Percentiles rank a stretch among this genome's conserved stretches.
phyloP scores from a whole-genome alignment of 305 asterid species.

The Ajuga reptans region DNA sequence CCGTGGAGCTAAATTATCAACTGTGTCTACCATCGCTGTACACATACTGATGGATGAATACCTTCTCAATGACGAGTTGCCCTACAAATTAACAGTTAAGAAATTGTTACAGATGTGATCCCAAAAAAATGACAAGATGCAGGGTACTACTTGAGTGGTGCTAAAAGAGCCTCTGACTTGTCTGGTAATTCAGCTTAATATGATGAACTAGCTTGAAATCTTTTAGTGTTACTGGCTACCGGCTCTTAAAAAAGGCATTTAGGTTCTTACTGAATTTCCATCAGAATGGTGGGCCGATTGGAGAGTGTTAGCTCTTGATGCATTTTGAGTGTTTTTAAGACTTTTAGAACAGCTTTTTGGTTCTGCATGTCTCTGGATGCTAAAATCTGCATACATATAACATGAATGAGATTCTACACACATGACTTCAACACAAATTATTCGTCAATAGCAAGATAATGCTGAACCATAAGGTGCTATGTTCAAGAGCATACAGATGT shows the following conservation, averaged over 20 bases:
- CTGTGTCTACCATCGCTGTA: conserved; percentile 27
- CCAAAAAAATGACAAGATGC: conserved; percentile 3
- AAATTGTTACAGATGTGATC: conserved; percentile 15
- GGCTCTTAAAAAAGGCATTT: conserved; percentile 18
- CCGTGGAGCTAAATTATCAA: conserved; percentile 31
- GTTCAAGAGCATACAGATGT: conserved; percentile 12
- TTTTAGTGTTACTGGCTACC: conserved; percentile 2
- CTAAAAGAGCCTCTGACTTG: conserved; percentile 15
- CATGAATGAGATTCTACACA: not conserved
- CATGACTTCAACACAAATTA: conserved; percentile 3
- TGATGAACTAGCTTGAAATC: conserved; percentile 10
- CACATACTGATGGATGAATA: conserved; percentile 30
- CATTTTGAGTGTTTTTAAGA: conserved; percentile 32
- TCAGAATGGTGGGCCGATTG: conserved; percentile 28
- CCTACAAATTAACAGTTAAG: conserved; percentile 32
- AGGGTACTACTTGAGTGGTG: conserved; percentile 10
- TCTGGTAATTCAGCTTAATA: conserved; percentile 2
- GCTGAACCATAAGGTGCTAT: not conserved
- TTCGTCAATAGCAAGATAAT: conserved; percentile 9
- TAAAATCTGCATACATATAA: conserved; percentile 36
- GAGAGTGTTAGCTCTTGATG: conserved; percentile 37
- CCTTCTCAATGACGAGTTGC: conserved; percentile 30
- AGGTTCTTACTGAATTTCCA: conserved; percentile 47
- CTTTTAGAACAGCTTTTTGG: conserved; percentile 36
- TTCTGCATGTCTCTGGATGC: conserved; percentile 38